Evolutionary conservation across 1,139 yeast species (phyloP).

Genomic region (Geotrichum fermentans): DNA sequence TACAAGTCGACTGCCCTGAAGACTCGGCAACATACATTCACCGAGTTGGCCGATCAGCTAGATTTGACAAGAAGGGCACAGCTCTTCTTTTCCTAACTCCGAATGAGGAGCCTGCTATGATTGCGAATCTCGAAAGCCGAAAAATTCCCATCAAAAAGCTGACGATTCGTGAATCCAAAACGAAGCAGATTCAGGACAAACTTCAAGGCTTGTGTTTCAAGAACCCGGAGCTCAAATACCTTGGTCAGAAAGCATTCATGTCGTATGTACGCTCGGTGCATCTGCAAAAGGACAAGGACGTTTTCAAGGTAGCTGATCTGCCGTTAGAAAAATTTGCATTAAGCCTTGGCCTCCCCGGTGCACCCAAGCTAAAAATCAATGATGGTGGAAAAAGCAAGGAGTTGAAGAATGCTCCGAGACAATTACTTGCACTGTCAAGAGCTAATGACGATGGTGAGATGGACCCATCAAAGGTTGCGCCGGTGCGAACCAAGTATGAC

Average conservation of each 20-base stretch:
- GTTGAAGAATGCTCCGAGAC: conserved; percentile 76
- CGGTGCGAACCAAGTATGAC: conserved; percentile 82
- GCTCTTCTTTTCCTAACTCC: conserved; percentile 81
- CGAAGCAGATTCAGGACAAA: conserved; percentile 75
- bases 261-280: conserved; percentile 82
- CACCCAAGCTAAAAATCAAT: conserved; percentile 81
- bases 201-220: conserved; percentile 86
- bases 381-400: conserved; percentile 55
- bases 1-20: conserved; percentile 95
- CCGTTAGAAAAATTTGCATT: conserved; percentile 82
- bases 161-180: conserved; percentile 70
- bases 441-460: conserved; percentile 53
- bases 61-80: conserved; percentile 86
- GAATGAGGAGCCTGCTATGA: conserved; percentile 73
- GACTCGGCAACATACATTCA: conserved; percentile 93
- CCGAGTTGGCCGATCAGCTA: conserved; percentile 93
- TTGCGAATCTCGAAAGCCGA: conserved; percentile 56
- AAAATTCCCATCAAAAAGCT: conserved; percentile 68
- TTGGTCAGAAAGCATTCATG: conserved; percentile 93
- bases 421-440: conserved; percentile 52
- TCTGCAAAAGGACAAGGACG: conserved; percentile 80
- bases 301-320: conserved; percentile 64
- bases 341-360: conserved; percentile 90
- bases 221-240: conserved; percentile 83
- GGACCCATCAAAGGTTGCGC: conserved; percentile 37